These are phyloP conservation scores for Triticum aestivum DNA, from an alignment of 176 grass and related monocot genomes.

Conservation along the genomic window IWGSC_CS_RefSeq_v2.1 NC_057801.1:547039456-547039955, in stretches of 20 bases:
- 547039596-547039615: constrained; percentile 51
- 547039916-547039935: not conserved
- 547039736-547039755: not conserved
- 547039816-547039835: constrained; percentile 73
- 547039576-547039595: constrained; percentile 93
- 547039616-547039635: not conserved
- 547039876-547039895: constrained; percentile 75
- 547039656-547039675: not conserved
- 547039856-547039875: constrained; percentile 69
- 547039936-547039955: not conserved
- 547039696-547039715: not conserved
- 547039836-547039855: constrained; percentile 60
- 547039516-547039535: not conserved
- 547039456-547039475: not conserved
- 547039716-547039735: not conserved
- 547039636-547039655: constrained; percentile 18
- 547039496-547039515: not conserved
- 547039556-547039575: constrained; percentile 87
- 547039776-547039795: not conserved
- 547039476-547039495: not conserved
- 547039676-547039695: constrained; percentile 29
- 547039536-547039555: constrained; percentile 29
- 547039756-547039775: not conserved
- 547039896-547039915: constrained; percentile 64
- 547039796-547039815: constrained; percentile 64